Evolutionary conservation across 148 eudicot species (phyloP), one percentile per base, ranked within the genome.

Genomic region (Camellia sinensis): DNA sequence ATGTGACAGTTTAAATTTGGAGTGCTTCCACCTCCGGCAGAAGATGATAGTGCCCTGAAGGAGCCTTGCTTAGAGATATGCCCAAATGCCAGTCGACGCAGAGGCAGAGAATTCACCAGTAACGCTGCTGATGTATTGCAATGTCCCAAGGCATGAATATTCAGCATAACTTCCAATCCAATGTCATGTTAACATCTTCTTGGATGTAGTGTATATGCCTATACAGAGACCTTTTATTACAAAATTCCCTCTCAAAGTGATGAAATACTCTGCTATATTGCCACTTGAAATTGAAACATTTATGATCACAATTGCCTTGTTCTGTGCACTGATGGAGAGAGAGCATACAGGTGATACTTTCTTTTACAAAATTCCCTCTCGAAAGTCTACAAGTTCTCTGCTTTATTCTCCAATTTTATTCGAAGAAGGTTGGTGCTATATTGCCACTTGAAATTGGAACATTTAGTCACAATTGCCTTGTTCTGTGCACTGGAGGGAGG

Each of bases 21-120:
- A 66, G 85, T 93, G 57, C 67, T 70, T 13, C 87, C 92, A 76
- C 94, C 92, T 81, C 67, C 29, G 17, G 84, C 80, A 6, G 93
- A 92, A 82, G 85, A 88, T 64, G 99, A 93, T 76, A 79, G 73
- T 79, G 79, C 90, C 80, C 86, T 93, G 15, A 89, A 78, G 57
- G 95, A 95, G 76, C 89, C 98, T 22, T 95, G 99, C 83, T 87
- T 95, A 80, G 90, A 91, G 82, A 82, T 84, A 67, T 93, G 98
- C 81, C 99, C 99, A 56, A 93, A 78, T 71, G 89, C 91, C 62
- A 82, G 60, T 43, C 83, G 81, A 14, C 84, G 86, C 65, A 85
- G 81, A 78, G 80, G 86, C 65, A 85, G 81, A 78, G 80, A 82
- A 80, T 61, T 68, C 52, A 73, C 53, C 57, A 59, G 19, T 46